Evolutionary conservation across 2,329 filamentous ascomycete species (phyloP), one percentile per base, ranked within the genome.

Genomic region (Emmonsiellopsis sp.): DNA sequence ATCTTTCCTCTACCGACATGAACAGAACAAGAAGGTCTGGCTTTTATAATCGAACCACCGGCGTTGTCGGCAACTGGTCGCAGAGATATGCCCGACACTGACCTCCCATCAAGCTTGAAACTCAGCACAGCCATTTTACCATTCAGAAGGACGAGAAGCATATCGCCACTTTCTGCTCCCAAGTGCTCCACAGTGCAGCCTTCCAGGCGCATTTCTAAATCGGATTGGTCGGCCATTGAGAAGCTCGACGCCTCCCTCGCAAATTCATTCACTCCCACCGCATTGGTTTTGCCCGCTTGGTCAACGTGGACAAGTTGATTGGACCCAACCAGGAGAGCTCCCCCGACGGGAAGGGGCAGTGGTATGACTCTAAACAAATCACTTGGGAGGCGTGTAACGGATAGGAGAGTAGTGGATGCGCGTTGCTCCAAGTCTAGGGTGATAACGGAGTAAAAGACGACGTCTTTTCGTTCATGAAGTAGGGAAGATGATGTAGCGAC

Each of bases 271-370:
- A 98, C 88, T 3, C 87, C 92, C 55, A 97, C 86, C 2, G 90
- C 92, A 63, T 89, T 95, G 10, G 90, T 82, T 69, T 95, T 96
- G 32, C 93, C 93, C 9, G 89, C 89, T 75, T 98, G 93, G 65
- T 97, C 92, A 59, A 98, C 84, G 68, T 98, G 93, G 56, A 98
- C 87, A 57, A 98, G 72, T 66, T 96, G 90, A 66, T 98, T 97
- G 47, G 81, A 79, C 31, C 93, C 94, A 16, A 97, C 74, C 13
- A 98, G 78, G 13, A 98, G 75, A 38, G 90, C 88, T 43, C 93
- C 93, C 26, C 93, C 93, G 41, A 97, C 85, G 1, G 92, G 92
- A 5, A 86, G 79, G 4, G 91, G 89, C 2, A 98, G 74, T 7
- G 93, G 84, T 45, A 96, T 76, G 43, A 97, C 85, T 61, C 83